These are phyloP conservation scores for Aquilaria agallochum DNA, from an alignment of 441 rosid species.

Conservation along the genomic window DNA sequence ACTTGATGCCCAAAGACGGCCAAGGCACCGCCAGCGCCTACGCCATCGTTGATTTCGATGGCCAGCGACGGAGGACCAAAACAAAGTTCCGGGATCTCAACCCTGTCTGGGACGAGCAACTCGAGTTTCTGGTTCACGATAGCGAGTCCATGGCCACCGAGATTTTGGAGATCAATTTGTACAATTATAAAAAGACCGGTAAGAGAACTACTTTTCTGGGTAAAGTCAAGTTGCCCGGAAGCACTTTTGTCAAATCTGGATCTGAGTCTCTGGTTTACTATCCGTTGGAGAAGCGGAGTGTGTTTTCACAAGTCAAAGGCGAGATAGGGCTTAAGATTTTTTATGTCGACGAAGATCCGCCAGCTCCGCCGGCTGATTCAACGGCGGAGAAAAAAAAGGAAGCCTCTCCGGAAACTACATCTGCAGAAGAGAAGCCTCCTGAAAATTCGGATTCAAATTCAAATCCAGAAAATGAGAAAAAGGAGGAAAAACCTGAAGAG, in stretches of 20 bases:
- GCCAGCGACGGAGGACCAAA: slow-evolving; percentile 71
- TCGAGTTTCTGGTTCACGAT: slow-evolving; percentile 71
- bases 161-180: slow-evolving; percentile 68
- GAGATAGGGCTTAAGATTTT: slow-evolving; percentile 66
- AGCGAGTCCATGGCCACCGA: slow-evolving; percentile 49
- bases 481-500: slow-evolving; percentile 32
- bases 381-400: slow-evolving; percentile 27
- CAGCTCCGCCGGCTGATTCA: slow-evolving; percentile 23
- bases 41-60: slow-evolving; percentile 70
- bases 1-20: slow-evolving; percentile 83
- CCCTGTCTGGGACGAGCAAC: slow-evolving; percentile 83
- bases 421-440: slow-evolving; percentile 29
- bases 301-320: slow-evolving; percentile 77
- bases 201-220: slow-evolving; percentile 70
- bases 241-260: slow-evolving; percentile 43
- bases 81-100: slow-evolving; percentile 80
- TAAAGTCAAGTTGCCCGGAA: slow-evolving; percentile 64
- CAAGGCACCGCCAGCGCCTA: slow-evolving; percentile 88
- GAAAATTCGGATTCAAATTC: slow-evolving; percentile 25
- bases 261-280: slow-evolving; percentile 61
- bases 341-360: slow-evolving; percentile 60
- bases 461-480: slow-evolving; percentile 36
- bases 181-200: slow-evolving; percentile 65
- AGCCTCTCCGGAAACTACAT: slow-evolving; percentile 14
- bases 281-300: slow-evolving; percentile 82